Evolutionary conservation across 2,329 filamentous ascomycete genomes (phyloP), one percentile per base, ranked within the genome.

Genomic region (Xylaria sp.): DNA sequence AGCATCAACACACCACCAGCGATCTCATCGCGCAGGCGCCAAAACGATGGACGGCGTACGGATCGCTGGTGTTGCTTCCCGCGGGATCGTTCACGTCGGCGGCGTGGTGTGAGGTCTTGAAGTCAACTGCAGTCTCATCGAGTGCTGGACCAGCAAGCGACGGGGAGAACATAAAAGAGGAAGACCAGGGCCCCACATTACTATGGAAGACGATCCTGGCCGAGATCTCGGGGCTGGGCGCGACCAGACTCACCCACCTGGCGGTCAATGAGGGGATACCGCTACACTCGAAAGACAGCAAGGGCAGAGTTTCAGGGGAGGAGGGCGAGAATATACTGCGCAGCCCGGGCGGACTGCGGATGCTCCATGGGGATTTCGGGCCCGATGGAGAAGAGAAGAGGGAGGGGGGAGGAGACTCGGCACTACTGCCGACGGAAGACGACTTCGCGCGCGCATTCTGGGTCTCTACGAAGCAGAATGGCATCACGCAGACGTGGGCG

Each of bases 401-500:
- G 13, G 49, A 53, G 6, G 17, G 3, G 10, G 38, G 36, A 15
- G 11, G 63, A 9, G 26, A 44, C n/a, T 20, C n/a, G 2, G 33
- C 1, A 6, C 15, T 7, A 10, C 42, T 7, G 13, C 42, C 31
- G 20, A 61, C 78, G 0, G 63, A 75, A 1, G 60, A 75, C 0
- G 91, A 95, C 75, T 92, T 97, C 67, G 78, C 83, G 0, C 66
- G 78, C 0, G 90, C 93, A 0, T 88, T 97, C 70, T 98, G 95
- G 95, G 92, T 92, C 0, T 87, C 85, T 13, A 90, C 91, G 4
- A 88, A 86, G 61, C 94, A 97, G 78, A 93, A 93, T 76, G 92
- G 91, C 2, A 92, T 98, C 66, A 81, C 83, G 42, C 95, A 98
- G 81, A 90, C 87, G 1, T 98, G 94, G 94, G 92, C 94, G 0